Evolutionary conservation across 2,329 filamentous ascomycete species (phyloP).

Genomic region (Berkeleyomyces rouxiae): DNA sequence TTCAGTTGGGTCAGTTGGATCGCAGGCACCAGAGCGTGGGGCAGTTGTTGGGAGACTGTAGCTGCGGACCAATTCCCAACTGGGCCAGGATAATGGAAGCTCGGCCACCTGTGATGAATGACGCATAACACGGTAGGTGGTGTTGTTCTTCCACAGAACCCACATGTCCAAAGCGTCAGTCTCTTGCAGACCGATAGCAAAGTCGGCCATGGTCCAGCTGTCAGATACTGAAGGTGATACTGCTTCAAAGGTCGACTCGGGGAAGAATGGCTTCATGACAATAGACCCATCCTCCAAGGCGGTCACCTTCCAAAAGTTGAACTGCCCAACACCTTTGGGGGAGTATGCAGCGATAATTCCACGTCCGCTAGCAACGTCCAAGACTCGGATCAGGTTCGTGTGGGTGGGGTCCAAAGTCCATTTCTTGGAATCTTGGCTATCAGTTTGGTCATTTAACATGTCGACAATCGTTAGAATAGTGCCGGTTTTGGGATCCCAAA

Average conservation of each 20-base stretch:
- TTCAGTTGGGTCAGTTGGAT: constrained; percentile 55
- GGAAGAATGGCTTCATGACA: constrained; percentile 55
- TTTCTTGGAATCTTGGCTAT: constrained; percentile 52
- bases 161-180: constrained; percentile 47
- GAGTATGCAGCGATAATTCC: constrained; percentile 65
- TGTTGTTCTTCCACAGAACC: constrained; percentile 75
- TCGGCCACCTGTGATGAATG: constrained; percentile 56
- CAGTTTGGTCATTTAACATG: constrained; percentile 50
- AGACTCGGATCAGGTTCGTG: constrained; percentile 56
- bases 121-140: constrained; percentile 56
- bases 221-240: constrained; percentile 53
- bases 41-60: constrained; percentile 41
- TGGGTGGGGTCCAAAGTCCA: constrained; percentile 68
- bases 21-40: constrained; percentile 38
- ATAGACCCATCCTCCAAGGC: constrained; percentile 47
- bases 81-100: constrained; percentile 43
- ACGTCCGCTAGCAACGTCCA: constrained; percentile 38
- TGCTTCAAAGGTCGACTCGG: constrained; percentile 36
- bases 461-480: constrained; percentile 63
- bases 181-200: constrained; percentile 41
- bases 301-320: constrained; percentile 79
- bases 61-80: constrained; percentile 54
- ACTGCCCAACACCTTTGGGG: constrained; percentile 70
- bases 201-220: constrained; percentile 68
- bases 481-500: constrained; percentile 77